A percentile compares a stretch with the other conserved stretches of the same genome.
Evolutionary conservation across 116 monocot genomes (phyloP).

Genomic region (Phalaenopsis hybrid): DNA sequence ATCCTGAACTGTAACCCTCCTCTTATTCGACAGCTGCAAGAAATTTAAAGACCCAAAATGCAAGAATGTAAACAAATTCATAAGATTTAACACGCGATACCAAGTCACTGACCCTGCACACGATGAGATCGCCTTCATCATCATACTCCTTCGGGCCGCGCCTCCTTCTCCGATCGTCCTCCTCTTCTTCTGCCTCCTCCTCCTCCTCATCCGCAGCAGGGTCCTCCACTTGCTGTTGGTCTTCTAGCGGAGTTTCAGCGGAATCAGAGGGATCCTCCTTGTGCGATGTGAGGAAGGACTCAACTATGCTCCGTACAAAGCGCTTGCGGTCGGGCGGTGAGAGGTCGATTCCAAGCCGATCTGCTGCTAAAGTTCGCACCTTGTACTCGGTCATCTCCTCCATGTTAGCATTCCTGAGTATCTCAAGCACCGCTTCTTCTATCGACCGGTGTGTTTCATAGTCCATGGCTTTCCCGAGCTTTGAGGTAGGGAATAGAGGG

Average conservation of each 20-base stretch:
- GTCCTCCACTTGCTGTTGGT: neutral
- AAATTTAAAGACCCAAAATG: neutral
- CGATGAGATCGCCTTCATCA: no score
- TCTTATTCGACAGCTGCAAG: slow-evolving; percentile 67
- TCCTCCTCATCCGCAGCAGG: slow-evolving; percentile 21
- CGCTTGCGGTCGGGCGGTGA: no score
- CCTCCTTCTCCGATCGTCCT: slow-evolving; percentile 2
- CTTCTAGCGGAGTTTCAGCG: no score
- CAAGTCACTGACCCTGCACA: slow-evolving; percentile 21
- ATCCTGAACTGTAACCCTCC: slow-evolving; percentile 81
- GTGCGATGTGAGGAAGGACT: slow-evolving; percentile 3
- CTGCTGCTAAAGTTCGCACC: no score
- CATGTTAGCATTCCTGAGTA: no score
- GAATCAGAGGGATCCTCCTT: no score
- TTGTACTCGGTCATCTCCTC: no score
- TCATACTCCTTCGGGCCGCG: no score
- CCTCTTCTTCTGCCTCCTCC: slow-evolving; percentile 34
- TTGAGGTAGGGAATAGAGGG: no score
- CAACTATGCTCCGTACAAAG: no score
- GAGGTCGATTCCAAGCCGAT: no score
- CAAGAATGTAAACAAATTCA: neutral
- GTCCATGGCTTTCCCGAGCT: slow-evolving; percentile 27
- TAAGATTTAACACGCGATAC: neutral
- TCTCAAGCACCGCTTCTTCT: slow-evolving; percentile 2
- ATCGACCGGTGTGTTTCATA: slow-evolving; percentile 43